Base-by-base conservation (phyloP, 164 flowering plant genomes). In the Magnolia changhungtana region DNA sequence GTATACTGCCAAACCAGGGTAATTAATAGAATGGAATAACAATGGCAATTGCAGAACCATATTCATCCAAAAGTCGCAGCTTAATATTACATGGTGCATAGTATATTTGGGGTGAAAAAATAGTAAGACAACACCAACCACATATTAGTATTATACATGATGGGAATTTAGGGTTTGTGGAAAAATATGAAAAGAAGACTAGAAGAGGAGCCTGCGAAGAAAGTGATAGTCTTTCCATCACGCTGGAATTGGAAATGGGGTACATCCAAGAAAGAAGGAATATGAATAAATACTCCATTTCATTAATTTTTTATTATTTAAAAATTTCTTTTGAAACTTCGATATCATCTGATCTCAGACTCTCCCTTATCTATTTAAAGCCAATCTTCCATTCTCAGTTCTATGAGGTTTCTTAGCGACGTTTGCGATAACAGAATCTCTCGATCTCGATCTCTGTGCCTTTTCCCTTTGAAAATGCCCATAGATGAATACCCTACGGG, bases 361-460 rank as follows among this genome's bases (percentile, higher is more conserved):
- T 67, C 63, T 52, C 50, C 23, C 77, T 74, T 50, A 1, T 69
- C 70, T 75, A 75, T 75, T 67, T 67, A 75, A 75, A 67, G 63
- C 31, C 50, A 67, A 24, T 20, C 45, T 67, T 75, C 50, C 19
- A 14, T 66, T n/a, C 61, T 13, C 19, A 18, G 63, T 50, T 67
- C 23, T 23, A 45, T 65, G 31, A 23, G 70, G 49, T n/a, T 49
- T 19, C 55, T 50, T 50, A 11, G 27, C 24, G 10, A n/a, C 45
- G 14, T 51, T 19, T 29, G 23, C 29, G 70, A 31, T 27, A 67
- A 29, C 16, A 27, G 50, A 11, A 24, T 1, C 27, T 23, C 45
- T 18, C 50, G 18, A 29, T 29, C n/a, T 24, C 59, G 10, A 7
- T 14, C 59, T 67, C 71, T 29, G 18, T 67, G 8, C 67, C 11